These are phyloP conservation scores for Kwoniella shivajii DNA, from an alignment of 1,284 basidiomycete species.

Conservation along the genomic window DNA sequence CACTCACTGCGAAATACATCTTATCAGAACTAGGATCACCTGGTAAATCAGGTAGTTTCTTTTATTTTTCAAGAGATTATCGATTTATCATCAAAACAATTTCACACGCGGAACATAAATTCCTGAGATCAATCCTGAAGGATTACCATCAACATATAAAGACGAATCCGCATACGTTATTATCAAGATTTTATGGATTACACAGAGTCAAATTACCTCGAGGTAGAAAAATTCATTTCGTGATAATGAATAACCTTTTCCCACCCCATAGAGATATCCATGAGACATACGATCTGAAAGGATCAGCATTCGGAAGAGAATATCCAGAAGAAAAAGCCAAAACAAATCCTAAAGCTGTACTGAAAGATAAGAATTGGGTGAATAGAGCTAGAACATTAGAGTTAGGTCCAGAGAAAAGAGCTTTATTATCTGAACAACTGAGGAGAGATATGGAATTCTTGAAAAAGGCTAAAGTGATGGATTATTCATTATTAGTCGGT, in stretches of 20 bases:
- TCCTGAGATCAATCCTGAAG: slow-evolving; percentile 80
- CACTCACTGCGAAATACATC: slow-evolving; percentile 96
- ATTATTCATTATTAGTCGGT: slow-evolving; percentile 91
- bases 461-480: slow-evolving; percentile 85
- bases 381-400: slow-evolving; percentile 75
- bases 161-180: slow-evolving; percentile 87
- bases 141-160: slow-evolving; percentile 86
- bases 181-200: slow-evolving; percentile 93
- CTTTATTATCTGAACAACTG: slow-evolving; percentile 85
- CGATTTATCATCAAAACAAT: slow-evolving; percentile 99
- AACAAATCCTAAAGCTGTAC: slow-evolving; percentile 78
- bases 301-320: slow-evolving; percentile 84
- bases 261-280: slow-evolving; percentile 96
- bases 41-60: slow-evolving; percentile 97
- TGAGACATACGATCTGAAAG: slow-evolving; percentile 97
- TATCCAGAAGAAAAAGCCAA: slow-evolving; percentile 83
- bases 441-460: slow-evolving; percentile 83
- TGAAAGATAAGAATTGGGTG: slow-evolving; percentile 98
- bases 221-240: slow-evolving; percentile 96
- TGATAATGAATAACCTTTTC: slow-evolving; percentile 99
- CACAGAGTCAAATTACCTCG: slow-evolving; percentile 95
- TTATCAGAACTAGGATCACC: slow-evolving; percentile 97
- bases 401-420: slow-evolving; percentile 90
- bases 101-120: slow-evolving; percentile 90
- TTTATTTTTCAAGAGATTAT: slow-evolving; percentile 98